phyloP scores from a whole-genome alignment of 2,329 filamentous ascomycete genomes.

The Coniochaeta sp. region DNA sequence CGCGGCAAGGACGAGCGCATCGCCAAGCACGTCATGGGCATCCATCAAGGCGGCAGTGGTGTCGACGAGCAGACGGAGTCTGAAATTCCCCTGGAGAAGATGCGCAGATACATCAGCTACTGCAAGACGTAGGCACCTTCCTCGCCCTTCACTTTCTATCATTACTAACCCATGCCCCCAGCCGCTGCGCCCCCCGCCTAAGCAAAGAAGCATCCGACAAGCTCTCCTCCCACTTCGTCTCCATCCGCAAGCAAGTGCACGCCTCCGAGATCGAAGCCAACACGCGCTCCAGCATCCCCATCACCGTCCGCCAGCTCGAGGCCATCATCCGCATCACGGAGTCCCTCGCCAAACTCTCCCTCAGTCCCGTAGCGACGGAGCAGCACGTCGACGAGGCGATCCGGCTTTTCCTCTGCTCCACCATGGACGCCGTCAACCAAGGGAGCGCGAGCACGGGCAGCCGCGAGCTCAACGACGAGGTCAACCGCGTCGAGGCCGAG shows the following conservation, averaged over 20 bases:
- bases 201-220: slow-evolving; percentile 90
- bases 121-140: slow-evolving; percentile 73
- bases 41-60: slow-evolving; percentile 87
- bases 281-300: slow-evolving; percentile 86
- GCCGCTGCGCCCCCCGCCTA: slow-evolving; percentile 85
- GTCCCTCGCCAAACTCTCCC: slow-evolving; percentile 82
- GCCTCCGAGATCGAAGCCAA: slow-evolving; percentile 86
- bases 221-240: slow-evolving; percentile 93
- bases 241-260: slow-evolving; percentile 90
- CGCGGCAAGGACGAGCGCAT: slow-evolving; percentile 85
- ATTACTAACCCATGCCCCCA: slow-evolving; percentile 32
- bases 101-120: slow-evolving; percentile 95
- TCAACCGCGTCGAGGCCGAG: slow-evolving; percentile 80
- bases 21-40: slow-evolving; percentile 92
- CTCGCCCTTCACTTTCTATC: background rate
- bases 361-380: slow-evolving; percentile 82
- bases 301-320: slow-evolving; percentile 94
- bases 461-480: slow-evolving; percentile 87
- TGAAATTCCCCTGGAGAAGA: slow-evolving; percentile 90
- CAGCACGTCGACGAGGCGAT: slow-evolving; percentile 96
- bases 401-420: slow-evolving; percentile 88
- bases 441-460: slow-evolving; percentile 70
- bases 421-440: slow-evolving; percentile 95
- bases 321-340: slow-evolving; percentile 97
- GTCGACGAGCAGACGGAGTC: slow-evolving; percentile 74